Evolutionary conservation across 2,329 filamentous ascomycete species (phyloP).

Genomic region (Trichoderma gracile): DNA sequence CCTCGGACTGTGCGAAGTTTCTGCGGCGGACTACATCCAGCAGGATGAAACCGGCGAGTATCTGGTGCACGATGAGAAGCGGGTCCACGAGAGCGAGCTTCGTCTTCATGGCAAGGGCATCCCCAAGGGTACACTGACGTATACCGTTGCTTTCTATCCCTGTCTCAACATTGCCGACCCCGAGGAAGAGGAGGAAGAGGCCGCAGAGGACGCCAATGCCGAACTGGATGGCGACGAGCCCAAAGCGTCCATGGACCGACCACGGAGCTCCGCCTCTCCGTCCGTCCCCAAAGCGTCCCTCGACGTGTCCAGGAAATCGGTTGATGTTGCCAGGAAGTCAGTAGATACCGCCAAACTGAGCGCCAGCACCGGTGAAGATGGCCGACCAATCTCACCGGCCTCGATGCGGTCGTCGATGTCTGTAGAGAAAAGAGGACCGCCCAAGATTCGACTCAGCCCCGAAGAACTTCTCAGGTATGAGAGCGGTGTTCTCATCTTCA

Average conservation of each 20-base stretch:
- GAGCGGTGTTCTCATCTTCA: conserved; percentile 91
- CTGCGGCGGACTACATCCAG: conserved; percentile 73
- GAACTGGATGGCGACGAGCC: conserved; percentile 22
- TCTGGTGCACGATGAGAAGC: conserved; percentile 74
- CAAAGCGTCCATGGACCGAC: conserved; percentile 23
- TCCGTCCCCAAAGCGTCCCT: conserved; percentile 16
- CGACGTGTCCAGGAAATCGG: conserved; percentile 11
- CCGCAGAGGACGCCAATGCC: conserved; percentile 37
- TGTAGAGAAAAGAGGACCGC: conserved; percentile 56
- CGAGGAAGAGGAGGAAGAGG: conserved; percentile 72
- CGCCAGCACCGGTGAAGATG: conserved; percentile 36
- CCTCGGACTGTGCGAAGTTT: conserved; percentile 77
- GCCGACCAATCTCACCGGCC: conserved; percentile 38
- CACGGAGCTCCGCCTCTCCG: conserved; percentile 23
- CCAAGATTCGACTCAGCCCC: conserved; percentile 75
- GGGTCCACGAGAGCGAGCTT: conserved; percentile 65
- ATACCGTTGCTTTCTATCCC: conserved; percentile 87
- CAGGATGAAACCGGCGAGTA: conserved; percentile 82
- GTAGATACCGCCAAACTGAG: conserved; percentile 32
- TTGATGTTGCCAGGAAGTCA: conserved; percentile 18
- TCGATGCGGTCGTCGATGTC: conserved; percentile 44
- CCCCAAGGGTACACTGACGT: conserved; percentile 77
- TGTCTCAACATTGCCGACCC: conserved; percentile 85
- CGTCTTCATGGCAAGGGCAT: conserved; percentile 71
- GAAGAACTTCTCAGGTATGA: conserved; percentile 85